Evolutionary conservation across 495 filamentous ascomycete species (phyloP), one percentile per base, ranked within the genome.

Genomic region (Hypoxylon crocopeplum): DNA sequence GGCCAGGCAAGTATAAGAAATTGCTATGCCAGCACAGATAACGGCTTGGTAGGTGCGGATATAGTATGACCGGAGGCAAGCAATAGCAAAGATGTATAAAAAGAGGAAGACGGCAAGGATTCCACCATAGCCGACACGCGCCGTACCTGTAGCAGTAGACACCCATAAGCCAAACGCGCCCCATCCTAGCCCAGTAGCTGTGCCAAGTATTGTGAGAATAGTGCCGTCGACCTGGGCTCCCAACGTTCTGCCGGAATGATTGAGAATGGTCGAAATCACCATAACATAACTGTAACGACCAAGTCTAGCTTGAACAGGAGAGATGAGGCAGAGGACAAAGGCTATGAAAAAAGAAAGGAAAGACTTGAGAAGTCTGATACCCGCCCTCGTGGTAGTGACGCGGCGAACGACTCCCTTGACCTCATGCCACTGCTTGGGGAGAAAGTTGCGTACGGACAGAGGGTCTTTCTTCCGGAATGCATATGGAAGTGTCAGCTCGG

Each of bases 191-290:
- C 82, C 82, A n/a, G 79, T 76, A 17, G 76, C 76, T 1, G 79
- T 80, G 10, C 82, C 82, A 19, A 82, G 11, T 30, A 75, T 75
- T 8, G 83, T 85, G 22, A 82, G 69, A 42, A 78, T 56, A 6
- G 78, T 72, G 11, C 81, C 82, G 57, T 84, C 82, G 40, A 85
- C 67, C 52, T 85, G 82, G 27, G 80, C 75, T 17, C 82, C 82
- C 36, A 83, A 36, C 5, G 82, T 77, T 34, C 82, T 69, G 13
- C 78, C 78, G 7, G 82, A 73, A 61, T 85, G 82, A 55, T 58
- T 84, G 38, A 84, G 48, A 13, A 85, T 72, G 3, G 76, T 71
- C 7, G 81, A 83, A 36, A 85, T 62, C 5, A 74, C 74, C 60
- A 81, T 76, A 53, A 83, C 77, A 58, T 83, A 84, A 45, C 68